Evolutionary conservation across 345 rosid genomes (phyloP).

Genomic region (Acer saccharum): DNA sequence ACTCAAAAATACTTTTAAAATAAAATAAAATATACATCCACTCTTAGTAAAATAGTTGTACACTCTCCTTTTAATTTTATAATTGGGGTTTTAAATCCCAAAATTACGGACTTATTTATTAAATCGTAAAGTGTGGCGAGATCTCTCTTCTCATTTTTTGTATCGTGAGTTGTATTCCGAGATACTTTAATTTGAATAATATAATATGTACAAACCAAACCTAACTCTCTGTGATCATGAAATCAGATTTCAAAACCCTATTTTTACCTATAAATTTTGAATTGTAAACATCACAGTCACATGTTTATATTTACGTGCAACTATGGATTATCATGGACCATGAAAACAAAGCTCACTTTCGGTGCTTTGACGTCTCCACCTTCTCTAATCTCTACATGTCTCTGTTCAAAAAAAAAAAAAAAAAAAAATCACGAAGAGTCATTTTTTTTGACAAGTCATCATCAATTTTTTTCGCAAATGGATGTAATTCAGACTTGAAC

Average conservation of each 20-base stretch:
- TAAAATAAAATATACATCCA: too few species aligned
- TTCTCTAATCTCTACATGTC: not conserved
- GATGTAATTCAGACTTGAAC: not conserved
- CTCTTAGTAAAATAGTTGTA: too few species aligned
- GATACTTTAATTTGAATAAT: too few species aligned
- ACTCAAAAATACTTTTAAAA: not conserved
- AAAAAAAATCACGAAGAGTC: not conserved
- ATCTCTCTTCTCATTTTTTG: too few species aligned
- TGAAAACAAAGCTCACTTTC: constrained; percentile 2
- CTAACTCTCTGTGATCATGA: not conserved
- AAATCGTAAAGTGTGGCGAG: too few species aligned
- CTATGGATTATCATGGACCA: not conserved
- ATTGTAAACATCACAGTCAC: not conserved
- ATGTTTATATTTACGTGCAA: not conserved
- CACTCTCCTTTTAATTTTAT: too few species aligned
- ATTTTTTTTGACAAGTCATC: not conserved
- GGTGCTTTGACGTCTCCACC: not conserved
- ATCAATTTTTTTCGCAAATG: not conserved
- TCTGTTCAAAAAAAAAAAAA: not conserved
- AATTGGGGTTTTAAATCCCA: too few species aligned
- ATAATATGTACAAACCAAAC: not conserved
- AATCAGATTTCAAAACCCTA: not conserved
- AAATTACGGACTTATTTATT: too few species aligned
- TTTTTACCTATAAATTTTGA: not conserved
- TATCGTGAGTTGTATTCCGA: too few species aligned